A percentile compares a stretch with the other conserved stretches of the same genome.
Evolutionary conservation across 768 basidiomycete species (phyloP).

Genomic region (Gautieria morchelliformis): DNA sequence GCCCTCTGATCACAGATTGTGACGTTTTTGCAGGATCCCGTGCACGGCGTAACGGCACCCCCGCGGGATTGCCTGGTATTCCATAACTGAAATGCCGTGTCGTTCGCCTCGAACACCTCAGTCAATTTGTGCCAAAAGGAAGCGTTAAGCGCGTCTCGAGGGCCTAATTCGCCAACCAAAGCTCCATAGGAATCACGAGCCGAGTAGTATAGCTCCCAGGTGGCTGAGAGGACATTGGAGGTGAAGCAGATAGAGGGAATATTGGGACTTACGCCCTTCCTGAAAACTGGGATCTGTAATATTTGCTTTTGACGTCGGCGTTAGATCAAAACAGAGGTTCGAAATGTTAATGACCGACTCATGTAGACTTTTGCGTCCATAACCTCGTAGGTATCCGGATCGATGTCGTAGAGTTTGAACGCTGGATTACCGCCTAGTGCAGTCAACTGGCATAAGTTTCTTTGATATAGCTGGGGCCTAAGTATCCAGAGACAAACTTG

Average conservation of each 20-base stretch:
- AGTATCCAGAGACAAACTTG: conserved; percentile 33
- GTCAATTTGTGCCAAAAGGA: conserved; percentile 56
- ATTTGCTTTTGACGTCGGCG: conserved; percentile 20
- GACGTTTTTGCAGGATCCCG: conserved; percentile 25
- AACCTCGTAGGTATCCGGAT: conserved; percentile 56
- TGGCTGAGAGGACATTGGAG: conserved; percentile 23
- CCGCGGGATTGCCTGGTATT: conserved; percentile 33
- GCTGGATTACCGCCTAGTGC: conserved; percentile 41
- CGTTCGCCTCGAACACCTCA: conserved; percentile 39
- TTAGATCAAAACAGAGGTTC: background rate
- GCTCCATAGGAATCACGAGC: conserved; percentile 43
- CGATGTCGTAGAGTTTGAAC: conserved; percentile 54
- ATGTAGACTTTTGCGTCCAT: conserved; percentile 47
- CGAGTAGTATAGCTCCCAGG: conserved; percentile 48
- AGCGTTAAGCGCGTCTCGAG: conserved; percentile 33
- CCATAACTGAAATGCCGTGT: conserved; percentile 36
- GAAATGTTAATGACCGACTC: conserved; percentile 24
- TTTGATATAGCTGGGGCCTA: background rate
- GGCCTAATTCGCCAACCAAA: conserved; percentile 27
- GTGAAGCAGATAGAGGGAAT: background rate
- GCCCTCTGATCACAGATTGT: conserved; percentile 37
- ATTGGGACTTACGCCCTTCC: conserved; percentile 29
- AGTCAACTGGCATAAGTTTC: background rate
- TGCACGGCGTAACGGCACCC: conserved; percentile 26
- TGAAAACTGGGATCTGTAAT: conserved; percentile 36